phyloP scores from a whole-genome alignment of 2,329 filamentous ascomycete species.

The Fusarium nisikadoi region DNA sequence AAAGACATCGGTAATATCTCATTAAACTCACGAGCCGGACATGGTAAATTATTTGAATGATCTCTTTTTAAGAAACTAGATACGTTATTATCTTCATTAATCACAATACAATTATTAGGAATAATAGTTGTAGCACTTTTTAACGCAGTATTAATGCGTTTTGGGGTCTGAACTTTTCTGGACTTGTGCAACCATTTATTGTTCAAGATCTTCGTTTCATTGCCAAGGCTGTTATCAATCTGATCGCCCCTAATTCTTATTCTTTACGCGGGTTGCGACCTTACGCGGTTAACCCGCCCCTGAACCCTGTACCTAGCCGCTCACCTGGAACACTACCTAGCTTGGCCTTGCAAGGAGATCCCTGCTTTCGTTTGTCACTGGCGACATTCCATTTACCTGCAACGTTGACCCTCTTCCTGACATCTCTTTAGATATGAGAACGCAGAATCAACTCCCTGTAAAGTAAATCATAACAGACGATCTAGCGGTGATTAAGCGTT shows the following conservation, averaged over 20 bases:
- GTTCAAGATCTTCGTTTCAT: too few species aligned
- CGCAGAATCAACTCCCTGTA: background rate
- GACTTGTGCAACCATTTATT: rapidly evolving
- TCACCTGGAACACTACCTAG: background rate
- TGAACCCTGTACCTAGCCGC: background rate
- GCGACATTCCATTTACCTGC: background rate
- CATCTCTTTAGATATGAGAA: background rate
- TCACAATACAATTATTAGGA: too few species aligned
- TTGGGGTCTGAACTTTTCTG: rapidly evolving
- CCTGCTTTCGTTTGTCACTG: too few species aligned
- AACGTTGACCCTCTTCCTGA: too few species aligned
- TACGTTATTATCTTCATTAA: too few species aligned
- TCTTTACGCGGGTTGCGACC: background rate
- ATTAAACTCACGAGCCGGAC: too few species aligned
- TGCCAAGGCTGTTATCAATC: background rate
- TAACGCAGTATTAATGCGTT: too few species aligned
- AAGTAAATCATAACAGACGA: rapidly evolving
- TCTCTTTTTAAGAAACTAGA: too few species aligned
- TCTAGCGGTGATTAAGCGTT: rapidly evolving
- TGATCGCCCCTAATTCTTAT: background rate
- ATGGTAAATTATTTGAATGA: too few species aligned
- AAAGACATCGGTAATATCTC: too few species aligned
- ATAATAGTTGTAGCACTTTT: too few species aligned
- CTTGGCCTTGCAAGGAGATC: too few species aligned
- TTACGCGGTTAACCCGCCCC: background rate